Evolutionary conservation across 768 basidiomycete genomes (phyloP).

Genomic region (Lentinula detonsa): DNA sequence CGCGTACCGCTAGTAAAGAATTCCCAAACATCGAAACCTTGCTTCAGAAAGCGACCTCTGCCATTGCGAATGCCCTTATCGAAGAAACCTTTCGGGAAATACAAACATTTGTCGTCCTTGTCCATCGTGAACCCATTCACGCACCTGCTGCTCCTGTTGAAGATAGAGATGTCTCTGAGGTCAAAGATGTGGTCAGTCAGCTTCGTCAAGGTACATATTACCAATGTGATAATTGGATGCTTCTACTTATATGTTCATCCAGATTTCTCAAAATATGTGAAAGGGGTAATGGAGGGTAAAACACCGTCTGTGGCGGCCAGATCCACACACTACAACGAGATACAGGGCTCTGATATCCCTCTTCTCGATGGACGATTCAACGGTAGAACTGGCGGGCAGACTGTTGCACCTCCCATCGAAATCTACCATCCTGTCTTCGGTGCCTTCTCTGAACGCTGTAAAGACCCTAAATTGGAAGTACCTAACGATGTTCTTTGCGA

Average conservation of each 20-base stretch:
- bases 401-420: constrained; percentile 9
- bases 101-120: neutral
- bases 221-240: neutral
- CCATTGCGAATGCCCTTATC: too few relatives aligned
- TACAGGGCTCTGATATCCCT: neutral
- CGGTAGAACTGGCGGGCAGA: neutral
- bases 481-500: constrained; percentile 2
- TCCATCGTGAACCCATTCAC: neutral
- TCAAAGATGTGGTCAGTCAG: neutral
- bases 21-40: neutral
- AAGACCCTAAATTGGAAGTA: constrained; percentile 3
- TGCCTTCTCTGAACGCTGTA: constrained; percentile 11
- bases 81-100: neutral
- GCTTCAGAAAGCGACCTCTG: neutral
- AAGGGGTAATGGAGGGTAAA: neutral
- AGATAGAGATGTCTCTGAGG: neutral
- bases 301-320: constrained; percentile 10
- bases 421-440: constrained; percentile 13
- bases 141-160: neutral
- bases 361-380: constrained; percentile 7
- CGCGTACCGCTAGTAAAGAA: neutral
- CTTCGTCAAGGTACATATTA: neutral
- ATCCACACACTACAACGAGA: constrained; percentile 2
- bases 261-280: neutral
- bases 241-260: too few relatives aligned